Percentiles rank a stretch among this genome's conserved stretches.
Evolutionary conservation across 371 early-diverging fungal genomes (phyloP).

Genomic region (Nosema granulosis): DNA sequence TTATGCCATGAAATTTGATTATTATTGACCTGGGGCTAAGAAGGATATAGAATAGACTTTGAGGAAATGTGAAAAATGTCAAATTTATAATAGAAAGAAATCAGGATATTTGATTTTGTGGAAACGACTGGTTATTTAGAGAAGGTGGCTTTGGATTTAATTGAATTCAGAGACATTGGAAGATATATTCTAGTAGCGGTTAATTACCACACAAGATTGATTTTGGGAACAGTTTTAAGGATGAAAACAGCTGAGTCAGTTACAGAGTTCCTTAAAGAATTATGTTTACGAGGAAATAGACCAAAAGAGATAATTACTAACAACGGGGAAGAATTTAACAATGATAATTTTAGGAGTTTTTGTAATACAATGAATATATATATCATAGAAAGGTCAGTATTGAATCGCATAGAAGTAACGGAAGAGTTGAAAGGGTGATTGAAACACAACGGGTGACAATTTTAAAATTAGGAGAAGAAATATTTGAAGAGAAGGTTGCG

Average conservation of each 20-base stretch:
- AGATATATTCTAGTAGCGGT: too few species aligned
- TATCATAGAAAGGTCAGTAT: not conserved
- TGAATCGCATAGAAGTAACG: conserved; percentile 25
- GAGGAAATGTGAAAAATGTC: conserved; percentile 33
- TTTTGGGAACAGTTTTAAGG: too few species aligned
- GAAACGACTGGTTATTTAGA: conserved; percentile 3
- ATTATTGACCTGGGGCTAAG: conserved; percentile 34
- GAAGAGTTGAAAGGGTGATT: conserved; percentile 46
- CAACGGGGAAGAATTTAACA: conserved; percentile 34
- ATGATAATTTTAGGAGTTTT: not conserved
- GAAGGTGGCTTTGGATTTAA: conserved; percentile 3
- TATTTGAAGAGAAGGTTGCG: not conserved
- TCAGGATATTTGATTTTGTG: not conserved
- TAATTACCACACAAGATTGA: too few species aligned
- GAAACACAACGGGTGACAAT: not conserved
- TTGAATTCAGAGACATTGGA: too few species aligned
- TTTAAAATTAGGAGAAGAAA: not conserved
- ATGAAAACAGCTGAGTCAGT: not conserved
- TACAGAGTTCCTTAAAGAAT: not conserved
- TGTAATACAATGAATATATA: not conserved
- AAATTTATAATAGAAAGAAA: conserved; percentile 15
- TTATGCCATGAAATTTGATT: not conserved
- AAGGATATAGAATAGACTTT: conserved; percentile 1
- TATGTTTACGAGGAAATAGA: conserved; percentile 3
- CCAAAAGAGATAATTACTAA: conserved; percentile 38